Evolutionary conservation across 345 rosid species (phyloP), one percentile per base, ranked within the genome.

Genomic region (Excoecaria cochinchinensis): DNA sequence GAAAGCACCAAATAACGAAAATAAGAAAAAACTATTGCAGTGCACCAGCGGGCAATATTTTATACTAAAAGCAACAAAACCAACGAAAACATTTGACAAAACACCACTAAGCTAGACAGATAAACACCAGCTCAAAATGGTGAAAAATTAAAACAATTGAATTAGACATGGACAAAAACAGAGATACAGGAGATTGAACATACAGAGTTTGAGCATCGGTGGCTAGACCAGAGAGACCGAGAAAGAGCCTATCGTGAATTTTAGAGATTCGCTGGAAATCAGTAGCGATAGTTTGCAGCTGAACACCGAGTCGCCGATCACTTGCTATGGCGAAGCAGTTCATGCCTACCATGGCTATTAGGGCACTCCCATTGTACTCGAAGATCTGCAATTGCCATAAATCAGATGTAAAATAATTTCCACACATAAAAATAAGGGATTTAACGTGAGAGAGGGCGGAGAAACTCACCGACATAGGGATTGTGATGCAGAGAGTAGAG

Each of bases 301-400:
- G 98, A 17, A 95, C 95, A 7, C 99, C 98, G 14, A 93, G 89
- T 14, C 98, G 80, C 11, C 99, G 90, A 73, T 93, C 99, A 81
- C 97, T 95, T 62, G 98, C 99, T 68, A 95, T 93, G 59, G 99
- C 99, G 84, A 93, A 95, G 69, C 99, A 95, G 84, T 95, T 93
- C 90, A 93, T 95, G 6, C 99, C 99, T 21, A 95, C 99, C 99
- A 95, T 95, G 11, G 98, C 99, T 21, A 95, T 87, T n/a, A 93
- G 87, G 51, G 98, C 98, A 72, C 99, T 95, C 67, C 99, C 99
- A 87, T 95, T 95, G 85, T 95, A 95, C 81, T 95, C 99, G 72
- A 89, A 89, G 90, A 93, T 91, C 99, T 95, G 83, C 82, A 69
- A 72, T n/a, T 6, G 14, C 5, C 39, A 14, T 14, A 82, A 6